Evolutionary conservation across 768 basidiomycete species (phyloP), one percentile per base, ranked within the genome.

Genomic region (Tylopilus vinaceipallidus): DNA sequence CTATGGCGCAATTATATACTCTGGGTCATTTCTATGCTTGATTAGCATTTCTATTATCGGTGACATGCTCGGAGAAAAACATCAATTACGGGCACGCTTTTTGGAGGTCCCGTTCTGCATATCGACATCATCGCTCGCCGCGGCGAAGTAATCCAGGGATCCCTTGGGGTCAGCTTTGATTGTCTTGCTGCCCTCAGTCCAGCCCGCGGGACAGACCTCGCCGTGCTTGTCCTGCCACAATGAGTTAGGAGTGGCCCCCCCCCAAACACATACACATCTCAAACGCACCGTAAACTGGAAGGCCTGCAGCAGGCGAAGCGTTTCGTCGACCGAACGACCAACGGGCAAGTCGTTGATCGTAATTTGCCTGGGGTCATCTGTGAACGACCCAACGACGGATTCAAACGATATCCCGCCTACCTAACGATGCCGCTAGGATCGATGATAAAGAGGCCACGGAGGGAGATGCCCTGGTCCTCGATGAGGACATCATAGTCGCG

Each of bases 301-400:
- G 19, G 94, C 94, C 70, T 95, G 84, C 72, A 97, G 74, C 42
- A 97, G 82, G 51, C 94, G 87, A 45, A 94, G 58, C 2, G 93
- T 94, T 74, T 97, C 94, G 32, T 93, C 92, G 46, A 95, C 93
- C 3, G 91, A 93, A 45, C 94, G 88, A n/a, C 94, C 94, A 42
- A 95, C 92, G 13, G 93, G 91, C 34, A 95, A 79, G 69, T 97
- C 94, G 65, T 95, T 95, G 53, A 95, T 75, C 47, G 90, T 91
- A 58, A 89, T 86, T 75, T 91, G 86, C 53, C 86, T 88, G 36
- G 47, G 34, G 17, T 16, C 43, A n/a, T 4, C 0, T 24, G n/a
- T 7, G 13, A 33, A 20, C 14, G 17, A n/a, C n/a, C n/a, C n/a
- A 13, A 27, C 20, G 38, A 24, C 36, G 16, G 16, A 17, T 19